Base-by-base conservation (phyloP, 148 eudicot species). In the Nepenthes mirabilis region DNA sequence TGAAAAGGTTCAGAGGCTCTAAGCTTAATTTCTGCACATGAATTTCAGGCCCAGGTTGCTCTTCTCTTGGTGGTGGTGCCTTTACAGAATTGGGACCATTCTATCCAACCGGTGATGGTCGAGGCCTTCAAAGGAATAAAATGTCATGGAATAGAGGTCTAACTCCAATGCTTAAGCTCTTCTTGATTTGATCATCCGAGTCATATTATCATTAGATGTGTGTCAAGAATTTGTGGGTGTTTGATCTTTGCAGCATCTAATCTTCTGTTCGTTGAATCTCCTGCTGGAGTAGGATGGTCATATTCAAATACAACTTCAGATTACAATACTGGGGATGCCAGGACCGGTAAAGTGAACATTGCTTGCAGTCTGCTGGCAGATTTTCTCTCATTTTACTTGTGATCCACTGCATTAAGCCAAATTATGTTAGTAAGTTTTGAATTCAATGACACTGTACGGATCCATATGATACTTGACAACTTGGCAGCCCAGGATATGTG, bases 281-380 rank as follows among this genome's bases (percentile, higher is more conserved):
- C 98, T 64, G 98, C 95, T 62, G 98, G 98, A 34, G 98, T 93
- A 50, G 98, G 98, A 71, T 93, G 98, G 98, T 93, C 98, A 43
- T 93, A 93, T 71, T 93, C 98, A 1, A 93, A 93, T 59, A 83
- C 82, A 34, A 67, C 78, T 55, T 75, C 95, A 14, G 98, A 93
- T 77, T 93, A 93, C 68, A 80, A 65, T 36, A 56, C 78, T 23
- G 96, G 91, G 12, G 98, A 93, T 82, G 95, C 72, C 14, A 33
- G 12, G 54, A 65, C 60, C 32, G 68, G 68, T 65, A 47, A 2
- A 43, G 33, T 14, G 4, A 4, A 49, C 2, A 33, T 55, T 8
- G 58, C 11, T 55, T 54, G 35, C 58, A 8, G 14, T 14, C 14
- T 55, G 10, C 2, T n/a, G 12, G 3, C 11, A 2, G 11, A 49